phyloP scores from a whole-genome alignment of 2,329 filamentous ascomycete species.

The Claviceps digitariae region DNA sequence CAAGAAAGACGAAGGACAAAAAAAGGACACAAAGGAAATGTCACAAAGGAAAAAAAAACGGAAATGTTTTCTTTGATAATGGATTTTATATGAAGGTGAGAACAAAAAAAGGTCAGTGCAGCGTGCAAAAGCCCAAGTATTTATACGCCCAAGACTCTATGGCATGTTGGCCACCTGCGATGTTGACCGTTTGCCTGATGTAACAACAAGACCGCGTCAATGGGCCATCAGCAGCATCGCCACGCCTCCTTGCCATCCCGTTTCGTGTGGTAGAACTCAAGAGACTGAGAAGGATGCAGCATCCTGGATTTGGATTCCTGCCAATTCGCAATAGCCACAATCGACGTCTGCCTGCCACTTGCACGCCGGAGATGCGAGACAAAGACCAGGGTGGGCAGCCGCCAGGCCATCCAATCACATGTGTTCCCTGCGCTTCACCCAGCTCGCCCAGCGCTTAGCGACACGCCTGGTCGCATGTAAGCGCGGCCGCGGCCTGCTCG shows the following conservation, averaged over 20 bases:
- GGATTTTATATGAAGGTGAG: neutral
- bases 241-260: too few relatives aligned
- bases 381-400: constrained; percentile 10
- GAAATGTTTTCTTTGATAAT: neutral
- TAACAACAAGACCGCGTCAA: too few relatives aligned
- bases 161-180: neutral
- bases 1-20: neutral
- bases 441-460: constrained; percentile 3
- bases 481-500: too few relatives aligned
- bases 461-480: neutral
- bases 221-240: too few relatives aligned
- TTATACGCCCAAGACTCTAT: too few relatives aligned
- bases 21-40: constrained; percentile 9
- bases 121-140: too few relatives aligned
- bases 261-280: neutral
- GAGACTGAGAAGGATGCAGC: neutral
- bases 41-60: constrained; percentile 6
- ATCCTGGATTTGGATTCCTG: too few relatives aligned
- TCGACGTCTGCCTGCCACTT: neutral
- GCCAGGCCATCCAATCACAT: constrained; percentile 13
- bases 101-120: neutral
- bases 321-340: too few relatives aligned
- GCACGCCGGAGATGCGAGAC: constrained; percentile 5
- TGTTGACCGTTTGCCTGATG: neutral
- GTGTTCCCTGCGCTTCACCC: neutral